phyloP scores from a whole-genome alignment of 805 yeast genomes.

The Kockiozyma suomiensis region DNA sequence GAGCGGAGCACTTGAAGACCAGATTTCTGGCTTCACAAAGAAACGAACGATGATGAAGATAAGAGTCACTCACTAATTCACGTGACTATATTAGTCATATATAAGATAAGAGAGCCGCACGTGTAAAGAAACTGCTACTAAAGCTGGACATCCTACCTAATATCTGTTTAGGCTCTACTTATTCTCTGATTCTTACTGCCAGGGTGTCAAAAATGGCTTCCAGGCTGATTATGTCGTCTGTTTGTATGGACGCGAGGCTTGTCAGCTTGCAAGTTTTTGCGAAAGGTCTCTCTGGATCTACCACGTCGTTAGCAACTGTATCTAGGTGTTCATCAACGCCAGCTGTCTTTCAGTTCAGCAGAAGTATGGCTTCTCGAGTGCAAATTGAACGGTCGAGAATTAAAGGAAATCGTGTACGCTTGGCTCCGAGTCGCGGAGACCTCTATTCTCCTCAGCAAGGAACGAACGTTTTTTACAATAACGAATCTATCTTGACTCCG shows the following conservation, averaged over 20 bases:
- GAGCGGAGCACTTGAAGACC: too few relatives aligned
- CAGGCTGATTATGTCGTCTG: not conserved
- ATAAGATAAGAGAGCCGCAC: too few relatives aligned
- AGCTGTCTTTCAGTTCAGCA: not conserved
- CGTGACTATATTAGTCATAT: too few relatives aligned
- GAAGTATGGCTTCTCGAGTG: slow-evolving; percentile 7
- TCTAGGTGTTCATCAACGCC: not conserved
- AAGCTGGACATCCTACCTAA: not conserved
- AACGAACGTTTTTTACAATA: slow-evolving; percentile 3
- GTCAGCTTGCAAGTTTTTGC: not conserved
- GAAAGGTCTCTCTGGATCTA: not conserved
- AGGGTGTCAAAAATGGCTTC: not conserved
- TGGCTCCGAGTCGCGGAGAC: not conserved
- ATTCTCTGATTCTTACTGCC: not conserved
- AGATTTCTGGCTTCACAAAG: too few relatives aligned
- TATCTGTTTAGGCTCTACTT: not conserved
- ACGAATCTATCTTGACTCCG: slow-evolving; percentile 23
- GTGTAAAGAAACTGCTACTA: too few relatives aligned
- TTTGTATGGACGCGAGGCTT: not conserved
- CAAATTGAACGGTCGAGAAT: slow-evolving; percentile 13
- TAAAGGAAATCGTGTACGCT: not conserved
- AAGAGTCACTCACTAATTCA: too few relatives aligned
- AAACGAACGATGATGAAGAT: too few relatives aligned
- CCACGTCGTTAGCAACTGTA: not conserved
- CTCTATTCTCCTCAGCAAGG: not conserved